Conservation (phyloP, 225 moss, liverwort and hornwort genomes). For the Pleurozium schreberi region DNA sequence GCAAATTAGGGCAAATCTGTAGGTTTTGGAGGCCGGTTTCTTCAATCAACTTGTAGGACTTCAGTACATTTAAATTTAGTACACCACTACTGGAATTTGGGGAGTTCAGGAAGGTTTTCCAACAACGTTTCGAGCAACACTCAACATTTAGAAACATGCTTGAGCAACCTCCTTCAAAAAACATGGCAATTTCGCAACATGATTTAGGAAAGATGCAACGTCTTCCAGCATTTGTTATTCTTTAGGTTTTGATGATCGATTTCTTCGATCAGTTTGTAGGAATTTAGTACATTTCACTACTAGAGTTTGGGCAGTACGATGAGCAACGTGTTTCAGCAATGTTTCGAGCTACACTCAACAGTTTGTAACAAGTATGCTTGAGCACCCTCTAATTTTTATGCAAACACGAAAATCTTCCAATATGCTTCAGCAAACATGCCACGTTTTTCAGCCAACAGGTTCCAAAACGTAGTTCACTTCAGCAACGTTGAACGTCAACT, state of each 20-base stretch:
- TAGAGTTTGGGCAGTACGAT: background rate
- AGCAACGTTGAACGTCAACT: background rate
- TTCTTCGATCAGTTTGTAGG: background rate
- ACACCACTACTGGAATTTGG: background rate
- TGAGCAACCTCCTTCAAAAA: background rate
- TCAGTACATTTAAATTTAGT: background rate
- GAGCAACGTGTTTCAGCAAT: background rate
- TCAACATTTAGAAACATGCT: background rate
- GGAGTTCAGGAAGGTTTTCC: background rate
- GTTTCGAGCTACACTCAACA: background rate
- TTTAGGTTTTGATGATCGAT: background rate
- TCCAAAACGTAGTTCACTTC: background rate
- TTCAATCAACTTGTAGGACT: background rate
- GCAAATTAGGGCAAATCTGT: background rate
- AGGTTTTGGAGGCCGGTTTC: background rate
- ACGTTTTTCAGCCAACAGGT: background rate
- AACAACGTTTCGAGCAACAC: background rate
- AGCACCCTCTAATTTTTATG: background rate
- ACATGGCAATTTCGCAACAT: background rate
- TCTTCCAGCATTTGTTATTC: background rate
- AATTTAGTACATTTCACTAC: background rate
- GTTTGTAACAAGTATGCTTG: background rate
- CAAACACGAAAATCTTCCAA: background rate
- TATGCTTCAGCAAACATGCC: background rate
- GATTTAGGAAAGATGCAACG: background rate